phyloP scores from a whole-genome alignment of 805 yeast genomes.

The Yamadazyma tumulicola region DNA sequence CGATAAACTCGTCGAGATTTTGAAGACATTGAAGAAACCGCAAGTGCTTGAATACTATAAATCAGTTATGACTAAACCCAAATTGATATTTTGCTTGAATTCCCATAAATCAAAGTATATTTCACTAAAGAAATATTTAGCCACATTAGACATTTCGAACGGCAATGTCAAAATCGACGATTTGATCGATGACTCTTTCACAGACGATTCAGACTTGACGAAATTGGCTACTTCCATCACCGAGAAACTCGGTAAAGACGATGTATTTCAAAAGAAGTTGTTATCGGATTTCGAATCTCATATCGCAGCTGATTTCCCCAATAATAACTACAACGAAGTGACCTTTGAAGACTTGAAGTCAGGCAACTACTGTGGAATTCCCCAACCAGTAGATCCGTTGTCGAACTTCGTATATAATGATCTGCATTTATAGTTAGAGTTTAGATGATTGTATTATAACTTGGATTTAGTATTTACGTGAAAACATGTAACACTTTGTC shows the following conservation, averaged over 20 bases:
- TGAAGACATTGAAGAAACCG: constrained; percentile 50
- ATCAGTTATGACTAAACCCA: constrained; percentile 30
- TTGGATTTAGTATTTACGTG: neutral
- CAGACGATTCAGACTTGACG: constrained; percentile 2
- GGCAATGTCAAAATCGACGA: neutral
- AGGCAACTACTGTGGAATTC: constrained; percentile 5
- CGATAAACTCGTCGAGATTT: constrained; percentile 52
- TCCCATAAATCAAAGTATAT: constrained; percentile 10
- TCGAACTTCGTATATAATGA: constrained; percentile 11
- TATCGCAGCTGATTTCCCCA: constrained; percentile 9
- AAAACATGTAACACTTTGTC: too few species aligned
- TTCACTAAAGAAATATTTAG: constrained; percentile 7
- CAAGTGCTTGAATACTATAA: constrained; percentile 59
- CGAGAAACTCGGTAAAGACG: neutral
- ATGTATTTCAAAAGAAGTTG: constrained; percentile 1
- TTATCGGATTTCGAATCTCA: constrained; percentile 1
- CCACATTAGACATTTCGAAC: neutral
- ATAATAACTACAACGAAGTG: constrained; percentile 2
- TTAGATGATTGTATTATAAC: too few species aligned
- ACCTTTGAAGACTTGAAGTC: constrained; percentile 8
- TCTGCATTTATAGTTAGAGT: constrained; percentile 10
- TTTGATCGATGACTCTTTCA: constrained; percentile 2
- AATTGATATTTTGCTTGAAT: constrained; percentile 48
- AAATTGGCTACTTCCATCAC: neutral
- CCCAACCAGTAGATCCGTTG: constrained; percentile 14